Evolutionary conservation across 108 stramenopile species (phyloP).

Genomic region (Skeletonema grethae): DNA sequence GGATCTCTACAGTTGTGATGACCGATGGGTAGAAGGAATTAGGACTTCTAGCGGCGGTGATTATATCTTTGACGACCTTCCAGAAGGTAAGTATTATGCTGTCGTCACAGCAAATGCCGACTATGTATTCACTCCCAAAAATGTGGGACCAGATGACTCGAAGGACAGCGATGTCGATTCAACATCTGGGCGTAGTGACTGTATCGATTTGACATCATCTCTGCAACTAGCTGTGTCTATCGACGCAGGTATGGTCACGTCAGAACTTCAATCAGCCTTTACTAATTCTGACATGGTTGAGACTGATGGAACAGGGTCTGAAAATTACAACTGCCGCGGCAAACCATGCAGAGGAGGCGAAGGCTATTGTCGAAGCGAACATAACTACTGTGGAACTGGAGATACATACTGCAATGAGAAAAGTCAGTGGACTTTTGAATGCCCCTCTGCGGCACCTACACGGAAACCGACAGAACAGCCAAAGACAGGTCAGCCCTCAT

Average conservation of each 20-base stretch:
- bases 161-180: slow-evolving; percentile 23
- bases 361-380: slow-evolving; percentile 22
- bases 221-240: slow-evolving; percentile 8
- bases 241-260: slow-evolving; percentile 27
- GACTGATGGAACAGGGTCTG: not conserved
- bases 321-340: slow-evolving; percentile 28
- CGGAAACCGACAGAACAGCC: slow-evolving; percentile 3
- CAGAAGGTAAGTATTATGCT: slow-evolving; percentile 28
- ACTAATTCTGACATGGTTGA: not conserved
- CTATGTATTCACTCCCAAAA: slow-evolving; percentile 6
- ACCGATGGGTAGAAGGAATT: slow-evolving; percentile 31
- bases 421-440: slow-evolving; percentile 37
- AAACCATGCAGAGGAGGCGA: slow-evolving; percentile 30
- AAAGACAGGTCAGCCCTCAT: slow-evolving; percentile 23
- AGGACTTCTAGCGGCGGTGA: slow-evolving; percentile 30
- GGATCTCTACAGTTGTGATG: slow-evolving; percentile 28
- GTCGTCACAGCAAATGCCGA: slow-evolving; percentile 6
- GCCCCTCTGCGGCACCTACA: slow-evolving; percentile 24
- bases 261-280: not conserved
- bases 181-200: slow-evolving; percentile 21
- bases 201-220: slow-evolving; percentile 23
- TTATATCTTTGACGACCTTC: slow-evolving; percentile 36
- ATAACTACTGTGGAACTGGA: slow-evolving; percentile 37
- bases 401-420: slow-evolving; percentile 37
- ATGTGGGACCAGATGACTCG: slow-evolving; percentile 1